Evolutionary conservation across 176 grass and related monocot genomes (phyloP), one percentile per base, ranked within the genome.

Genomic region (Musa troglodytarum): DNA sequence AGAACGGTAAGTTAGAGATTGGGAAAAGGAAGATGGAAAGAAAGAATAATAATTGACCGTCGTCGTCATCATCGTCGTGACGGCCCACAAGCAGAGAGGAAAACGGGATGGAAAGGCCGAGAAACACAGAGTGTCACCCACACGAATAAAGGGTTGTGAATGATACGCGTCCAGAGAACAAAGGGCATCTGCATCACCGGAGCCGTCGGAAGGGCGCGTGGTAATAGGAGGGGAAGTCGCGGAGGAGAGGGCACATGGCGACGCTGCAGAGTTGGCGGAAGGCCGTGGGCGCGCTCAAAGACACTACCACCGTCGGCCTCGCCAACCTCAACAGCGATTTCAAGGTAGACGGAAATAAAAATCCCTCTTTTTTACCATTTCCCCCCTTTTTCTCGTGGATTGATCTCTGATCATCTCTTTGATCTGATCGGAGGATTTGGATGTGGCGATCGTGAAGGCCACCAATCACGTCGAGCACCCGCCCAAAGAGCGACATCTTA

Each of bases 291-390:
- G 87, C 89, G 80, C 86, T 96, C 59, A 96, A 96, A 76, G 93
- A 96, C 72, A 73, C 84, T 74, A 92, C 93, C 82, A 92, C 93
- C 68, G 90, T 97, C 81, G 81, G 90, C 73, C 83, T 97, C 68
- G 90, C 90, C 69, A 97, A 88, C 69, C 79, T 97, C 81, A 97
- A 88, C 87, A 92, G 87, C 90, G 93, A 97, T 72, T 97, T 97
- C 87, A 92, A 97, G 89, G 93, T 92, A 1, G 9, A 24, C 70
- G n/a, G 16, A 1, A 2, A 34, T 13, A 70, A 70, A 11, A 19
- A 49, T n/a, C 15, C 14, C 1, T 49, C 15, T 69, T 19, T 19
- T 73, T 50, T 53, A 8, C 21, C 8, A 20, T 25, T 56, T 2
- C 8, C 15, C 3, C 5, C 53, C 8, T 14, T 68, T 62, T 73